These are phyloP conservation scores for Apophysomyces sp. DNA, from an alignment of 371 early-diverging fungal species.

Conservation along the genomic window DNA sequence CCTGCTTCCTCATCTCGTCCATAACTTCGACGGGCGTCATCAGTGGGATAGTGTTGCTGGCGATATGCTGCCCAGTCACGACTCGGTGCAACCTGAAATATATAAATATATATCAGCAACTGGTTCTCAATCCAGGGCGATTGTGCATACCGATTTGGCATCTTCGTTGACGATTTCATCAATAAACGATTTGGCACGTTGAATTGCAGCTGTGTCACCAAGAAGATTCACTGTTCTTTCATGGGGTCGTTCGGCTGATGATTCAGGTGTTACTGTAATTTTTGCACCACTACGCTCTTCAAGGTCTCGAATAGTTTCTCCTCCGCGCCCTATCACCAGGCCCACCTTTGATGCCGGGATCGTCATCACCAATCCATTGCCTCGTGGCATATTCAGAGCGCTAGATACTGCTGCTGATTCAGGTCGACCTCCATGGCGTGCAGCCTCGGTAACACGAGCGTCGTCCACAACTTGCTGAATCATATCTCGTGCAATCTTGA, in stretches of 20 bases:
- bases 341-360: constrained; percentile 80
- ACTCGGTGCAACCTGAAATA: constrained; percentile 17
- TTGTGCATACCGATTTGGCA: background rate
- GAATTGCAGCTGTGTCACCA: constrained; percentile 72
- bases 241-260: constrained; percentile 44
- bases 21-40: constrained; percentile 7
- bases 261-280: constrained; percentile 79
- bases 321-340: constrained; percentile 86
- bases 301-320: constrained; percentile 87
- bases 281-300: constrained; percentile 80
- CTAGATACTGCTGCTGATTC: background rate
- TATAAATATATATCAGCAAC: background rate
- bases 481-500: constrained; percentile 63
- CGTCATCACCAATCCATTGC: constrained; percentile 44
- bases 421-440: constrained; percentile 9
- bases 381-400: background rate
- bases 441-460: constrained; percentile 31
- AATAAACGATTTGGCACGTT: constrained; percentile 73
- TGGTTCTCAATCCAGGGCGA: background rate
- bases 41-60: constrained; percentile 16
- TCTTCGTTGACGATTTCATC: constrained; percentile 72
- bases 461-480: constrained; percentile 55
- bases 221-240: constrained; percentile 70
- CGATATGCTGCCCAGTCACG: constrained; percentile 26
- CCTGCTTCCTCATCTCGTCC: constrained; percentile 7